Base-by-base conservation (phyloP, 108 stramenopile species). In the Cyclostephanos tholiformis region DNA sequence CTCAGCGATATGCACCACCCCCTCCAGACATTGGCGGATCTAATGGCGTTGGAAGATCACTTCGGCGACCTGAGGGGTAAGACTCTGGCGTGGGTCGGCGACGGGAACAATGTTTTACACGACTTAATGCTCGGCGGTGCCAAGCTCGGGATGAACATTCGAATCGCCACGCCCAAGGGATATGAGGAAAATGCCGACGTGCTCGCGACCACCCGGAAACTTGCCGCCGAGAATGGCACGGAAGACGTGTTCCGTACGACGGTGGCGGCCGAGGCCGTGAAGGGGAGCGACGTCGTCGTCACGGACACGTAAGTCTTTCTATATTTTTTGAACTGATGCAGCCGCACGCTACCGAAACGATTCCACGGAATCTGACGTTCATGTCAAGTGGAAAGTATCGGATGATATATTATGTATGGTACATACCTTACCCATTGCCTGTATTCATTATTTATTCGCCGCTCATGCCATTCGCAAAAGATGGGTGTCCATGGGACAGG, bases 401-500 rank as follows among this genome's bases (percentile, higher is more conserved):
- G n/a, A n/a, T n/a, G n/a, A n/a, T n/a, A n/a, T n/a, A n/a, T n/a
- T n/a, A n/a, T n/a, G n/a, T n/a, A n/a, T n/a, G n/a, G n/a, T n/a
- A n/a, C n/a, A n/a, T n/a, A n/a, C n/a, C n/a, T n/a, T n/a, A n/a
- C n/a, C n/a, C n/a, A n/a, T n/a, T n/a, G n/a, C n/a, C n/a, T n/a
- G n/a, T n/a, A n/a, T n/a, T n/a, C n/a, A n/a, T n/a, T n/a, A n/a
- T n/a, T n/a, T n/a, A n/a, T n/a, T n/a, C n/a, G n/a, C n/a, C n/a
- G n/a, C n/a, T n/a, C n/a, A n/a, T n/a, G n/a, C n/a, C n/a, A n/a
- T n/a, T n/a, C n/a, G n/a, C n/a, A n/a, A n/a, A n/a, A n/a, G n/a
- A 0, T 99, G 98, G 98, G 95, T 99, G 20, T 91, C 90, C 64
- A 97, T 97, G 97, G 98, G 98, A 79, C 96, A 99, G 77, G 98